Evolutionary conservation across 2,329 filamentous ascomycete genomes (phyloP), one percentile per base, ranked within the genome.

Genomic region (Penicillium sp.): DNA sequence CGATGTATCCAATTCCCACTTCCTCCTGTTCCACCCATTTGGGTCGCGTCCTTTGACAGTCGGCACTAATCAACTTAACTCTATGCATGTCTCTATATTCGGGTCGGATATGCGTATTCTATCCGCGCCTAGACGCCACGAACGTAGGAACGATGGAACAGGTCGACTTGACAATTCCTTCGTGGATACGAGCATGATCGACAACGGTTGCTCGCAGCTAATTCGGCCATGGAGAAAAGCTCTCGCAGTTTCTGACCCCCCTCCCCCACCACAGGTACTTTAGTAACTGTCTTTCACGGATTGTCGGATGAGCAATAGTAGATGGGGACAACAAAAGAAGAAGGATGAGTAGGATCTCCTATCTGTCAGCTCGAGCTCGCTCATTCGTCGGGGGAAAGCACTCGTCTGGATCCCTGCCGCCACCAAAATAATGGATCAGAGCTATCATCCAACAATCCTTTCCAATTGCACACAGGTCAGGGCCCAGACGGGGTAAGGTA

Each of bases 141-240:
- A 33, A 36, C 34, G n/a, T 21, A 40, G 34, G 34, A 48, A 36
- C 39, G 48, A 48, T 43, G 39, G 36, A 36, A 42, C 47, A 39
- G 36, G 37, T 31, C 21, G 14, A 43, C 39, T 43, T 43, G 23
- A 7, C 28, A 33, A 29, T 51, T 7, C 37, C 14, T 9, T 47
- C 60, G 10, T 28, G 56, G 60, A 55, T 55, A 56, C 40, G 29
- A 48, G 29, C 59, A 58, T 59, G 63, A 63, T 64, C 63, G 58
- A 42, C 60, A 63, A 66, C 62, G 60, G 59, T 58, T 59, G 59
- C 53, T 54, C 55, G 50, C 62, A 64, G 42, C 16, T 23, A 16
- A 29, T 28, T 29, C n/a, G 8, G n/a, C 34, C 34, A 28, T 13
- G n/a, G 8, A 8, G 19, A 14, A 37, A 37, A 13, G 18, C 3